Evolutionary conservation across 805 yeast genomes (phyloP), one percentile per base, ranked within the genome.

Genomic region (Kuraishia floccosa): DNA sequence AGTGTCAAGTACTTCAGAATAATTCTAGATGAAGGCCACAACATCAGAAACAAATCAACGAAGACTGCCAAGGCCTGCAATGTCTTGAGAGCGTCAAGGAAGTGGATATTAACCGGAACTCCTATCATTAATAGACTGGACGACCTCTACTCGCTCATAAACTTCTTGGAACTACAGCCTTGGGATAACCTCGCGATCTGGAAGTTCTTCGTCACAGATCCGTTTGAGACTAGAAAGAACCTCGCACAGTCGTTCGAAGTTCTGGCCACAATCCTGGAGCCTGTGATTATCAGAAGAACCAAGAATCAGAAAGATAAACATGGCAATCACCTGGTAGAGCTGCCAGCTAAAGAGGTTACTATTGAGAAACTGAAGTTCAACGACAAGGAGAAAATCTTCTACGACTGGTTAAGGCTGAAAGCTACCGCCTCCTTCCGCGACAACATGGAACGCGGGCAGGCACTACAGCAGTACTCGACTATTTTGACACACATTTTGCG

Each of bases 61-160:
- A 77, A 77, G 35, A 78, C 94, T 0, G 75, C 96, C 0, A 77
- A 75, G 39, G 80, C 96, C 0, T 66, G 86, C 6, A 72, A 70
- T 51, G 79, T 70, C 15, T 46, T 87, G n/a, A 44, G 55, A 7
- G 73, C 83, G 42, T 58, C 63, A 13, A 61, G 91, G 30, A 72
- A 73, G 37, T 87, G 97, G 97, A 63, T 80, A 3, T 58, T 89
- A 28, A 85, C 96, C 0, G 97, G 97, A 6, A 87, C 97, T 0
- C 96, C 97, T 0, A 82, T 87, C 18, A 80, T 86, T 24, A 87
- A 87, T 50, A 59, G 87, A 38, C 59, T 89, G 7, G 96, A 89
- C 50, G 97, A 89, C 50, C 54, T 89, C 28, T 87, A 70, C 47
- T 77, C 94, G 5, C 53, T 86, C 30, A 70, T 86, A 12, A 72